phyloP scores from a whole-genome alignment of 163 green algal species.

The Smithsoniella earleae region DNA sequence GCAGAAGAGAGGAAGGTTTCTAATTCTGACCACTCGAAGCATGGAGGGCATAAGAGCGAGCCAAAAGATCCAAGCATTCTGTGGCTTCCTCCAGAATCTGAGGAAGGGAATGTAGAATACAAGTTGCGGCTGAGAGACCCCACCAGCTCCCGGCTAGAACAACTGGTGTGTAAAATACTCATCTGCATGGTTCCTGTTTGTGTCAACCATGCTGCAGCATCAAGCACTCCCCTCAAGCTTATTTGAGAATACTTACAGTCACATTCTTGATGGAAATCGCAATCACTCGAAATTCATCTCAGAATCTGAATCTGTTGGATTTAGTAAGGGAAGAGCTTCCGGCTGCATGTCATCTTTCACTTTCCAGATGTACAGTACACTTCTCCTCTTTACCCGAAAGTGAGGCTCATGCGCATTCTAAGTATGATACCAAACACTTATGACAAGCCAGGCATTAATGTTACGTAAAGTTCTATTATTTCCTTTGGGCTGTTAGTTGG shows the following conservation, averaged over 20 bases:
- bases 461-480: not conserved
- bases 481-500: not conserved
- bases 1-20: not conserved
- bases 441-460: not conserved
- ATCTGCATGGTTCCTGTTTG: not conserved
- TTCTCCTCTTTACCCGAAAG: too few relatives aligned
- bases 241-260: too few relatives aligned
- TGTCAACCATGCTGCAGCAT: not conserved
- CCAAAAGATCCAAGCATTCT: slow-evolving; percentile 4
- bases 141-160: slow-evolving; percentile 57
- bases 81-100: slow-evolving; percentile 48
- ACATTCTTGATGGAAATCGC: too few relatives aligned
- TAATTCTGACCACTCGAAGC: not conserved
- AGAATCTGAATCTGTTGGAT: too few relatives aligned
- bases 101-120: slow-evolving; percentile 75
- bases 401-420: too few relatives aligned
- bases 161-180: slow-evolving; percentile 53
- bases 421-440: not conserved
- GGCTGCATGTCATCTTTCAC: not conserved
- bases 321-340: too few relatives aligned
- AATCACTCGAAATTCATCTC: too few relatives aligned
- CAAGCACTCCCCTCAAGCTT: too few relatives aligned
- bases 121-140: slow-evolving; percentile 61
- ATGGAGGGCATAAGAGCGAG: slow-evolving; percentile 7
- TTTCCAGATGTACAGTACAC: not conserved